Evolutionary conservation across 2,329 filamentous ascomycete genomes (phyloP).

Genomic region (Xylariaceae sp.): DNA sequence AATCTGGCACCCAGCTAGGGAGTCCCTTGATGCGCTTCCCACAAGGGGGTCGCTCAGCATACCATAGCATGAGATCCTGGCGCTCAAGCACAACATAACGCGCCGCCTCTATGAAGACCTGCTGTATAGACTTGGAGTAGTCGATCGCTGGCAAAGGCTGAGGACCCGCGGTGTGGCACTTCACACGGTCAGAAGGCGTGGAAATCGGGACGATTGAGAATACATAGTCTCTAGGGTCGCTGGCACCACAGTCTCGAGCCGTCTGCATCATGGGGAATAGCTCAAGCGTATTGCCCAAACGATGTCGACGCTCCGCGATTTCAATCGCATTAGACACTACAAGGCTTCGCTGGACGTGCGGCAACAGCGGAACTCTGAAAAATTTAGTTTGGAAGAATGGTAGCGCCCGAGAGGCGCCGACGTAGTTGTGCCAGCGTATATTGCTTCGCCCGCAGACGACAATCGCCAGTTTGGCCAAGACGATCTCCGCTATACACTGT

Average conservation of each 20-base stretch:
- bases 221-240: slow-evolving; percentile 29
- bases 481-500: slow-evolving; percentile 30
- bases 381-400: slow-evolving; percentile 28
- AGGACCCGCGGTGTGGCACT: slow-evolving; percentile 20
- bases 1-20: slow-evolving; percentile 36
- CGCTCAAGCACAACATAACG: slow-evolving; percentile 32
- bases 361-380: slow-evolving; percentile 27
- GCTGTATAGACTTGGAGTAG: slow-evolving; percentile 28
- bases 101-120: slow-evolving; percentile 32
- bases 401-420: slow-evolving; percentile 28
- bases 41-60: slow-evolving; percentile 28
- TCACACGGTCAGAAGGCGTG: slow-evolving; percentile 26
- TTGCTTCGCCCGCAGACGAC: slow-evolving; percentile 32
- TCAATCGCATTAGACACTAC: slow-evolving; percentile 27
- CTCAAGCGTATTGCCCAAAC: slow-evolving; percentile 30
- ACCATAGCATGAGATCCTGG: slow-evolving; percentile 33
- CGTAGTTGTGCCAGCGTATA: slow-evolving; percentile 30
- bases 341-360: slow-evolving; percentile 21
- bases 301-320: slow-evolving; percentile 26
- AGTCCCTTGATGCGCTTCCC: slow-evolving; percentile 24
- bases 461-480: slow-evolving; percentile 26
- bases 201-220: slow-evolving; percentile 33
- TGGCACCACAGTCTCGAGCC: slow-evolving; percentile 26
- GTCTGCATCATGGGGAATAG: slow-evolving; percentile 34
- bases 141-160: slow-evolving; percentile 33